Evolutionary conservation across 1,284 basidiomycete species (phyloP).

Genomic region (Cutaneotrichosporon sp.): DNA sequence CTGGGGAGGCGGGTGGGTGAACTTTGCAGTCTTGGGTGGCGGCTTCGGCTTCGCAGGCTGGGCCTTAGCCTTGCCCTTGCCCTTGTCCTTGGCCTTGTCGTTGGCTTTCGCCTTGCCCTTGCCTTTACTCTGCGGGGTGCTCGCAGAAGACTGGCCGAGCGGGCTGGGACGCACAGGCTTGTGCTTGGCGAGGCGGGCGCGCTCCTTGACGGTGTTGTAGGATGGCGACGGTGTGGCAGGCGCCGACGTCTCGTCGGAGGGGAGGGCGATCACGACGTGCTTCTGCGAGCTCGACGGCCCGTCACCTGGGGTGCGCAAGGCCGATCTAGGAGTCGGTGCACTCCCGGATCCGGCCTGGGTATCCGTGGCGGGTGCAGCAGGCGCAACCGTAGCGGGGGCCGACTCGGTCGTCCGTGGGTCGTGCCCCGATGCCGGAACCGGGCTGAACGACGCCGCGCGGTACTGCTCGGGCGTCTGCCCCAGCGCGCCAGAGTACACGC

Average conservation of each 20-base stretch:
- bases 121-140: no score
- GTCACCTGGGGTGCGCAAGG: slow-evolving; percentile 7
- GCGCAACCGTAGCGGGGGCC: not conserved
- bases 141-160: slow-evolving; percentile 22
- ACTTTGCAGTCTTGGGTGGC: no score
- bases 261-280: slow-evolving; percentile 18
- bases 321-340: slow-evolving; percentile 14
- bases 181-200: no score
- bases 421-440: not conserved
- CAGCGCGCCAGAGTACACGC: slow-evolving; percentile 22
- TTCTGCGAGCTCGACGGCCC: slow-evolving; percentile 18
- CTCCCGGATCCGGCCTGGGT: not conserved
- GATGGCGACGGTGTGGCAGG: slow-evolving; percentile 8
- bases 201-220: no score
- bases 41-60: slow-evolving; percentile 4
- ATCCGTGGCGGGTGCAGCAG: no score
- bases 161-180: slow-evolving; percentile 36
- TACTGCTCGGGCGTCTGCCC: slow-evolving; percentile 12
- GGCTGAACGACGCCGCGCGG: slow-evolving; percentile 2
- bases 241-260: slow-evolving; percentile 14
- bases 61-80: not conserved
- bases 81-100: not conserved
- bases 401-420: slow-evolving; percentile 9
- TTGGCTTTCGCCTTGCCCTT: no score
- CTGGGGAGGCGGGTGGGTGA: no score